Conservation (phyloP, 129 eudicot genomes). For the Lactuca sativa region DNA sequence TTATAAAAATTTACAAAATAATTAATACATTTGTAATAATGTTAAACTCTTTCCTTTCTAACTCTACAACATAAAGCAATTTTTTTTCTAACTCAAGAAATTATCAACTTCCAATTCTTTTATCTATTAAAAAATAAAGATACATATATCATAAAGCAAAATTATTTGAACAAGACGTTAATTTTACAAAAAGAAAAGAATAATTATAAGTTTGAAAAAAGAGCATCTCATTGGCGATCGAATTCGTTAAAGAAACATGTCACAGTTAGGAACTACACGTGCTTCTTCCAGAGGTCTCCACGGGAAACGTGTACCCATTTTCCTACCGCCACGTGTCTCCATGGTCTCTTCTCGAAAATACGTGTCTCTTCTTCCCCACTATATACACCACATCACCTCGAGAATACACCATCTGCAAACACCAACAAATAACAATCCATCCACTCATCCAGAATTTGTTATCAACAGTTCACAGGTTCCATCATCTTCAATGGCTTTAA, state of each 20-base stretch:
- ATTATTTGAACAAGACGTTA: no score
- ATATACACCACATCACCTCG: not conserved
- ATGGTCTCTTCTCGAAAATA: not conserved
- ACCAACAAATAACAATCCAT: not conserved
- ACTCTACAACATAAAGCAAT: no score
- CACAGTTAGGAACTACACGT: constrained; percentile 18
- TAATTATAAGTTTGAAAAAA: not conserved
- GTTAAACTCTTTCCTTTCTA: no score
- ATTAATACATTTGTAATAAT: no score
- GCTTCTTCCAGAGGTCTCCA: constrained; percentile 23
- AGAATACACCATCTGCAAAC: not conserved
- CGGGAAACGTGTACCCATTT: constrained; percentile 3
- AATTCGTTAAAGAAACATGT: constrained; percentile 10
- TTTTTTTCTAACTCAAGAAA: no score
- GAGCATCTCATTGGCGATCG: not conserved
- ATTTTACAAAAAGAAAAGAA: not conserved
- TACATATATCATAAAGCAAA: no score
- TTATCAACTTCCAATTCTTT: no score
- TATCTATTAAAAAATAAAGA: no score
- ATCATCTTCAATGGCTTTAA: constrained; percentile 48
- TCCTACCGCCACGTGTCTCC: constrained; percentile 19
- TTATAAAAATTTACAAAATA: no score
- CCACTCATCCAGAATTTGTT: not conserved
- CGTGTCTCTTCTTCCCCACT: constrained; percentile 17
- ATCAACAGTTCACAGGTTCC: not conserved